These are phyloP conservation scores for Selaginella tamariscina DNA, from an alignment of 75 land plant species.

Conservation along the genomic window DNA sequence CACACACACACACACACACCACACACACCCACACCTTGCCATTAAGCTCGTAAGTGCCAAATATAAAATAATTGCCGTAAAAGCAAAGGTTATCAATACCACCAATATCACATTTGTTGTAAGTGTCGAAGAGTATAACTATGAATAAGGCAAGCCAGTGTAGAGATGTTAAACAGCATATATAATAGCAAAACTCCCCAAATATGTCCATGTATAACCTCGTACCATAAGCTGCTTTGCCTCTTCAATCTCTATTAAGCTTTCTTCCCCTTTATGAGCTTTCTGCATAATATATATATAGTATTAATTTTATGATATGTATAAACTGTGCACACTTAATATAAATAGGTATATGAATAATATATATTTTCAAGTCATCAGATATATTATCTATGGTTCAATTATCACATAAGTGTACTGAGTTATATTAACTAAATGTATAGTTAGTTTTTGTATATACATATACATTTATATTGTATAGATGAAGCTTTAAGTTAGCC, in stretches of 20 bases:
- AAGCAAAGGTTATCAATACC: conserved; percentile 38
- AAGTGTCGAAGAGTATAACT: conserved; percentile 31
- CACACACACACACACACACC: too few relatives aligned
- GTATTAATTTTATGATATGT: too few relatives aligned
- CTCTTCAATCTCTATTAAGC: conserved; percentile 14
- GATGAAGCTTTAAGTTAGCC: too few relatives aligned
- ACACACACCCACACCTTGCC: conserved; percentile 32
- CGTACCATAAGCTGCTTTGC: conserved; percentile 18
- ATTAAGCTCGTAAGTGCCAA: conserved; percentile 32
- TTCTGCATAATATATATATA: too few relatives aligned
- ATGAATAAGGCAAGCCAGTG: conserved; percentile 31
- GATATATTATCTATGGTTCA: too few relatives aligned
- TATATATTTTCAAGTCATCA: too few relatives aligned
- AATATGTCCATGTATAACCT: conserved; percentile 9
- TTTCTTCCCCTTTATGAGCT: not conserved
- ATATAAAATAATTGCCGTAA: conserved; percentile 31
- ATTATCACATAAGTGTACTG: too few relatives aligned
- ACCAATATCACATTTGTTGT: conserved; percentile 34
- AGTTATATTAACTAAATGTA: too few relatives aligned
- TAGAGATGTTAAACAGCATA: conserved; percentile 28
- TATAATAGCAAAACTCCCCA: conserved; percentile 30
- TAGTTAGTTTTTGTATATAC: too few relatives aligned
- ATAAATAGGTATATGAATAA: too few relatives aligned
- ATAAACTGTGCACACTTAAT: too few relatives aligned
- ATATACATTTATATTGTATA: too few relatives aligned